Base-by-base conservation (phyloP, 192 early-diverging fungal species). In the Coemansia sp. region DNA sequence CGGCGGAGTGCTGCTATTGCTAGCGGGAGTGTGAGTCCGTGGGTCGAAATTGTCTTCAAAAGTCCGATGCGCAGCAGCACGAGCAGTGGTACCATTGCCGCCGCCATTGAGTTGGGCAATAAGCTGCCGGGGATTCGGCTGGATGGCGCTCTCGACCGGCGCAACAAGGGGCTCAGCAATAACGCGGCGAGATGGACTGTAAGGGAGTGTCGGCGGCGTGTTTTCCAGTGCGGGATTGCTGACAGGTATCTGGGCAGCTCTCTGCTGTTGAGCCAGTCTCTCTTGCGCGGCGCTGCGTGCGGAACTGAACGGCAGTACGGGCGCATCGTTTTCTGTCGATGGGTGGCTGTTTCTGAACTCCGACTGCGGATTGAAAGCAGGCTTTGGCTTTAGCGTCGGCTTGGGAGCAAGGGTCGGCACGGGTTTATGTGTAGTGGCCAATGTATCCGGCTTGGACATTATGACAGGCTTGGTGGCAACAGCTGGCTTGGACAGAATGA, bases 31-130 rank as follows among this genome's bases (percentile, higher is more conserved):
- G 35, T 37, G 64, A 17, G 50, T 21, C 16, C 26, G 19, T 30
- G 77, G 77, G 35, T 71, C 69, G 60, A 80, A 80, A 61, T 61
- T 80, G 50, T 80, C 73, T 46, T 74, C 65, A 32, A 80, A 80
- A 4, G 69, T 69, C 23, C 53, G 30, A 30, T n/a, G 10, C 10
- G 16, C 23, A 32, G 53, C 28, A 3, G 26, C 28, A 13, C 53
- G 53, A 32, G 53, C 21, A 14, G 42, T 32, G 16, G 21, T 55
- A 33, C 59, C 65, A 21, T 16, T 52, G 62, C 28, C 19, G 38
- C 19, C 52, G 23, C 64, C 61, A 64, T 75, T 81, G 50, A 73
- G 46, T 53, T 59, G 53, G 39, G 53, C 67, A 57, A 81, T 81
- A 23, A 81, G 70, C 16, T 64, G 55, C 28, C 33, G 52, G 13